These are phyloP conservation scores for Leccinum incarnatum DNA, from an alignment of 768 basidiomycete genomes.

Conservation along the genomic window DNA sequence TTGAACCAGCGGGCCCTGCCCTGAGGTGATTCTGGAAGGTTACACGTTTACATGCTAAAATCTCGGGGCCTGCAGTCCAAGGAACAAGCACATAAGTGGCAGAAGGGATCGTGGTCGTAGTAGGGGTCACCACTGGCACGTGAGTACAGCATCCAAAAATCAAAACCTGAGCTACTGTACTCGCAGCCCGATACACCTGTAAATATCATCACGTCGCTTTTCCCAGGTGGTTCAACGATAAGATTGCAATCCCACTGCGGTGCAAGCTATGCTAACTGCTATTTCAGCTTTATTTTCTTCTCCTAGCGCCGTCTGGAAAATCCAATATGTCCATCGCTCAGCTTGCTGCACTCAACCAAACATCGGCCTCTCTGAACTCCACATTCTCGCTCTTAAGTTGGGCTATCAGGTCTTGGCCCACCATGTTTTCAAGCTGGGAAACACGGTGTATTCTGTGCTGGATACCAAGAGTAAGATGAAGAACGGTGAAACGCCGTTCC, in stretches of 20 bases:
- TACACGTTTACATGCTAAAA: no score
- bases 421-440: conserved; percentile 20
- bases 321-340: conserved; percentile 27
- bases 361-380: conserved; percentile 20
- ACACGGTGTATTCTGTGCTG: conserved; percentile 20
- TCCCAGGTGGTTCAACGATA: conserved; percentile 17
- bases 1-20: no score
- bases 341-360: conserved; percentile 30
- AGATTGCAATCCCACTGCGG: background rate
- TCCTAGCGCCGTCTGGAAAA: conserved; percentile 24
- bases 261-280: background rate
- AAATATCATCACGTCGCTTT: conserved; percentile 6
- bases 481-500: conserved; percentile 26
- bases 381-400: conserved; percentile 19
- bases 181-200: background rate
- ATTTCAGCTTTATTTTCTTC: conserved; percentile 28
- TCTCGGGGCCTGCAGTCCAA: no score
- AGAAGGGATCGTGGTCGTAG: no score
- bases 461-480: conserved; percentile 24
- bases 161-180: conserved; percentile 12
- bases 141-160: no score
- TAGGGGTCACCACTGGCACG: no score
- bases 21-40: no score
- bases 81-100: no score
- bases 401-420: conserved; percentile 8